Evolutionary conservation across 2,329 filamentous ascomycete genomes (phyloP).

Genomic region (Herpotrichia juniperi): DNA sequence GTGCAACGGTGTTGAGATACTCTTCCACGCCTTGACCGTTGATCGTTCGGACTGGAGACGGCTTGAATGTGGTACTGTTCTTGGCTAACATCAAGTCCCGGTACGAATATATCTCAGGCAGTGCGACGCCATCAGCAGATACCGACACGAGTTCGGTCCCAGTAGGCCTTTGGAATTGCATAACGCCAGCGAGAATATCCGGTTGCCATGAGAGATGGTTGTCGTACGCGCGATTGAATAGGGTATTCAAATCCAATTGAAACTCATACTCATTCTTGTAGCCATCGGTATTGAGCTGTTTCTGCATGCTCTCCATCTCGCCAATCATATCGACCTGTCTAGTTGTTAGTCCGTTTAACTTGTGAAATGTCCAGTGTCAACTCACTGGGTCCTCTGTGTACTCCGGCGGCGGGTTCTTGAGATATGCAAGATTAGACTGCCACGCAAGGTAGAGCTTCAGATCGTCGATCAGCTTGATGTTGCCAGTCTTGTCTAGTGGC

Average conservation of each 20-base stretch:
- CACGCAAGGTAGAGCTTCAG: conserved; percentile 44
- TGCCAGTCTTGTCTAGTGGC: conserved; percentile 42
- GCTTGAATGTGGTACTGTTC: conserved; percentile 33
- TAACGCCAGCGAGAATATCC: conserved; percentile 44
- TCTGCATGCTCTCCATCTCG: conserved; percentile 42
- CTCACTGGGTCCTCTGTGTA: conserved; percentile 45
- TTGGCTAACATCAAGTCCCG: conserved; percentile 35
- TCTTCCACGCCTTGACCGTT: conserved; percentile 42
- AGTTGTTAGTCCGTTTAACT: too few species aligned
- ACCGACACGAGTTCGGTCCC: conserved; percentile 41
- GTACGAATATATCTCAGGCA: conserved; percentile 46
- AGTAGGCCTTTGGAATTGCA: conserved; percentile 42
- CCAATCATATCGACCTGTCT: conserved; percentile 47
- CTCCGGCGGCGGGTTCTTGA: conserved; percentile 44
- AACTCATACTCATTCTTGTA: conserved; percentile 51
- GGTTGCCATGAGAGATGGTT: conserved; percentile 48
- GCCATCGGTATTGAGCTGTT: conserved; percentile 29
- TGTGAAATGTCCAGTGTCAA: too few species aligned
- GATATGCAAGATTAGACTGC: conserved; percentile 47
- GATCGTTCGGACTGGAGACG: conserved; percentile 46
- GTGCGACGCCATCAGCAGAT: conserved; percentile 40
- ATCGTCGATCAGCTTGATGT: conserved; percentile 40
- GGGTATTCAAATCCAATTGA: conserved; percentile 41
- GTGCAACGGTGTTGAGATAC: conserved; percentile 41
- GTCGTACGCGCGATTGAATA: conserved; percentile 47